Evolutionary conservation across 768 basidiomycete species (phyloP), one percentile per base, ranked within the genome.

Genomic region (Leccinum sublutescens): DNA sequence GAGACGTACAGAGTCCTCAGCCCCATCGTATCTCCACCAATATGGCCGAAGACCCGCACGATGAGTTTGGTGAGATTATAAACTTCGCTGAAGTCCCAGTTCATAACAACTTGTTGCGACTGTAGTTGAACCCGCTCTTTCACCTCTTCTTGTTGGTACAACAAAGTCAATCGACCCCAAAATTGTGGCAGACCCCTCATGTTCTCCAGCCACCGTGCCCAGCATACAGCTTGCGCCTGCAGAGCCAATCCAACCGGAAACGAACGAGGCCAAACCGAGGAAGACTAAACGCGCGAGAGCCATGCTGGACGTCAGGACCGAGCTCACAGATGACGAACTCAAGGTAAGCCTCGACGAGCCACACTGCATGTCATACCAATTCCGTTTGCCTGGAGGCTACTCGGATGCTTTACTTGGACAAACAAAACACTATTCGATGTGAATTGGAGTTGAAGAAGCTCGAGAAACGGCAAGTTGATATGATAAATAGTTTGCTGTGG

Each of bases 311-410:
- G 74, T 80, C 5, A 80, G 89, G 60, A 94, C 85, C 5, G 92
- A 94, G 68, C 74, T 94, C 38, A 90, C 91, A 5, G 89, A 93
- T 59, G 87, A 89, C 4, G 90, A 94, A 73, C 76, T 94, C 48
- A 88, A 87, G 78, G 92, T 85, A 57, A 60, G 69, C 27, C 38
- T 23, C 43, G 47, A 19, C 50, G 50, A 52, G 21, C 27, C 27
- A 15, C 33, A 4, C 52, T 52, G 17, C 8, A 60, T 43, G 2
- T 48, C 38, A 56, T 54, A 61, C 14, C 53, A 57, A 17, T 36
- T 38, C 48, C 19, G 15, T 49, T 31, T 43, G 1, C 51, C 43
- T 14, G 52, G 53, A 89, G 87, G 72, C 78, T 58, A 84, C 88
- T 25, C 81, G 91, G 29, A 76, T 82, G 36, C 78, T 85, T 61